phyloP scores from a whole-genome alignment of 2,329 filamentous ascomycete species.

The Delphinella strobiligena region DNA sequence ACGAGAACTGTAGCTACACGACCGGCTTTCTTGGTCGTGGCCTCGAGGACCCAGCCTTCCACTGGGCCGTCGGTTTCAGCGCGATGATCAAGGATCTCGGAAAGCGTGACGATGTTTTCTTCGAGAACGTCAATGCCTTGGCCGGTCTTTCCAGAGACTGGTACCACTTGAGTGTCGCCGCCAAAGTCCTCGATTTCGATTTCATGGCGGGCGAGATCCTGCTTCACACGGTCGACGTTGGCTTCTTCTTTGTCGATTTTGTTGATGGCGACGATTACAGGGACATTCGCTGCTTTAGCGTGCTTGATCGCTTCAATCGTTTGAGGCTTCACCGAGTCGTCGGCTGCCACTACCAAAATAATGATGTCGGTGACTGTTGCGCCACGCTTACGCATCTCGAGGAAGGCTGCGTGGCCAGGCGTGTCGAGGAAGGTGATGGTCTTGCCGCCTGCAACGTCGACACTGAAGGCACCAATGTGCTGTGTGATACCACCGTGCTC shows the following conservation, averaged over 20 bases:
- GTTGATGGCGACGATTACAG: constrained; percentile 95
- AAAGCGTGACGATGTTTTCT: constrained; percentile 74
- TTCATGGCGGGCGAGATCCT: constrained; percentile 69
- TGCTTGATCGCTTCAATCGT: constrained; percentile 95
- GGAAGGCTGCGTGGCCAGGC: constrained; percentile 87
- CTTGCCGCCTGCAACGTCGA: constrained; percentile 70
- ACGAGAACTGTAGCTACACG: constrained; percentile 83
- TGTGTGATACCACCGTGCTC: constrained; percentile 97
- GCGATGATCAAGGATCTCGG: constrained; percentile 82
- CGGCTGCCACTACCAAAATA: constrained; percentile 86
- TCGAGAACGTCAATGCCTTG: constrained; percentile 84
- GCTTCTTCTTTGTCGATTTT: constrained; percentile 87
- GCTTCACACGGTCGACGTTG: constrained; percentile 71
- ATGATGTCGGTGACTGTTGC: constrained; percentile 96
- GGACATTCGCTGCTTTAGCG: constrained; percentile 72
- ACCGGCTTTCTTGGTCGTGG: constrained; percentile 72
- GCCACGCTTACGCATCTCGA: constrained; percentile 90
- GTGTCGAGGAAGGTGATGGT: constrained; percentile 95
- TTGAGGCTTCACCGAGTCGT: constrained; percentile 95
- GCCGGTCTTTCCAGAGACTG: constrained; percentile 87
- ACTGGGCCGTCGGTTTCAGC: constrained; percentile 64
- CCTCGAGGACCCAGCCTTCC: constrained; percentile 91
- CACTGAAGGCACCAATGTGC: constrained; percentile 95
- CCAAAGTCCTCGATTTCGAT: constrained; percentile 92
- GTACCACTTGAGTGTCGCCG: constrained; percentile 84